phyloP scores from a whole-genome alignment of 2,329 filamentous ascomycete genomes.

The Aspergillus floridensis region DNA sequence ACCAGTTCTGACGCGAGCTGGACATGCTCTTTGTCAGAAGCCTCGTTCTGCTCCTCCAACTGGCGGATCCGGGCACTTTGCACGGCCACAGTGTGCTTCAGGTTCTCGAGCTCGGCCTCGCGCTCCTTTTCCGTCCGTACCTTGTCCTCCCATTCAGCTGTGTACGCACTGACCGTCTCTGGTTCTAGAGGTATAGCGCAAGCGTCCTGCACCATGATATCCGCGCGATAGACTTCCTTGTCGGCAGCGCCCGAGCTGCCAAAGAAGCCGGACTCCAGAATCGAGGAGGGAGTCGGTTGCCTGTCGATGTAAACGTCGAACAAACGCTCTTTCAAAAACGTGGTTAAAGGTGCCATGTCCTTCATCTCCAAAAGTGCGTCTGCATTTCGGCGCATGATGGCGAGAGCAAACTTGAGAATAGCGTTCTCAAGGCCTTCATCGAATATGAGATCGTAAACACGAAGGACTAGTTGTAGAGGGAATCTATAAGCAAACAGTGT shows the following conservation, averaged over 20 bases:
- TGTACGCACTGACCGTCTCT: slow-evolving; percentile 77
- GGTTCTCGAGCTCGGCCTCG: slow-evolving; percentile 73
- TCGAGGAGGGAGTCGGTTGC: slow-evolving; percentile 83
- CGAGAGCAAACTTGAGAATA: slow-evolving; percentile 90
- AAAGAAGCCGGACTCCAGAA: slow-evolving; percentile 96
- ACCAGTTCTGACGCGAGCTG: slow-evolving; percentile 88
- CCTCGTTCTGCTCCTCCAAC: slow-evolving; percentile 83
- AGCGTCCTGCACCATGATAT: slow-evolving; percentile 88
- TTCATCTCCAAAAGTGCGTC: slow-evolving; percentile 74
- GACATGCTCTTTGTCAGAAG: slow-evolving; percentile 86
- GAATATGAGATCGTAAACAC: slow-evolving; percentile 93
- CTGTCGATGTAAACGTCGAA: slow-evolving; percentile 98
- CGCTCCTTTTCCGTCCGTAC: slow-evolving; percentile 76
- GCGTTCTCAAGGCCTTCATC: slow-evolving; percentile 85
- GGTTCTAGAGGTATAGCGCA: slow-evolving; percentile 82
- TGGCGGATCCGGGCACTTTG: slow-evolving; percentile 75
- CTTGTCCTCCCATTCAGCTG: slow-evolving; percentile 88
- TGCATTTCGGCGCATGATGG: slow-evolving; percentile 93
- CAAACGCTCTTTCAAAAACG: slow-evolving; percentile 85
- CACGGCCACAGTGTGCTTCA: slow-evolving; percentile 65
- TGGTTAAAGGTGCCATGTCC: slow-evolving; percentile 86
- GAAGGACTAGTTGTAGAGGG: slow-evolving; percentile 88
- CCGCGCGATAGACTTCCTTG: slow-evolving; percentile 93
- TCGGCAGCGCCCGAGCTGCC: slow-evolving; percentile 84
- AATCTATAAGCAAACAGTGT: slow-evolving; percentile 99